Conservation (phyloP, 257 asterid species). For the Gardenia jasminoides region DNA sequence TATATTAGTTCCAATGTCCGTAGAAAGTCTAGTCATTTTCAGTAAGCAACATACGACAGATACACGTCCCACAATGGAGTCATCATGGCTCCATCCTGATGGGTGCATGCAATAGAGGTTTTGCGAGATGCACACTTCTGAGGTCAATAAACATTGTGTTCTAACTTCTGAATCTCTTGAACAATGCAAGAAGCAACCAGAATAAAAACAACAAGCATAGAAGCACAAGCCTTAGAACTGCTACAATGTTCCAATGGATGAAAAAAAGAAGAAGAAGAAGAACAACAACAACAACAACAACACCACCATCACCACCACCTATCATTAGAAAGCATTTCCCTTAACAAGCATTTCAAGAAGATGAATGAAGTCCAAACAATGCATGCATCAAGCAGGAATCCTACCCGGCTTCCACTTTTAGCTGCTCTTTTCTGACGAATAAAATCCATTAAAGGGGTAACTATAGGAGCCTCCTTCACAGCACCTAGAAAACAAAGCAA, state of each 20-base stretch:
- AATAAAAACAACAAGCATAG: not conserved
- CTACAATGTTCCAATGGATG: not conserved
- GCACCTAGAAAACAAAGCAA: conserved; percentile 54
- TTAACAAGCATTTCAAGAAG: not conserved
- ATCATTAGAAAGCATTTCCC: not conserved
- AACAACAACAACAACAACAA: too few species aligned
- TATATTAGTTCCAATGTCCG: not conserved
- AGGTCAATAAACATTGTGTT: not conserved
- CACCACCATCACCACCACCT: too few species aligned
- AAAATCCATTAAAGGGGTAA: conserved; percentile 93
- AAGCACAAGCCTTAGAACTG: not conserved
- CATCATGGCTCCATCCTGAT: not conserved
- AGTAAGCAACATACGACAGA: not conserved
- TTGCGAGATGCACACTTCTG: not conserved
- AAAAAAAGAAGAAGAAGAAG: not conserved
- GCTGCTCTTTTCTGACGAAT: conserved; percentile 98
- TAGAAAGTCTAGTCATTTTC: not conserved
- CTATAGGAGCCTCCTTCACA: conserved; percentile 67
- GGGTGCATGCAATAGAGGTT: not conserved
- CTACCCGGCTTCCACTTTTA: conserved; percentile 82
- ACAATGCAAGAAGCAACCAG: not conserved
- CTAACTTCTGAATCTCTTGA: not conserved
- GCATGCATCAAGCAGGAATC: conserved; percentile 25
- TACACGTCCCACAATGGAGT: not conserved
- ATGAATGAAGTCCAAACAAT: conserved; percentile 14